Conservation (phyloP, 129 eudicot species). For the Chrysanthemum lavandulifolium region DNA sequence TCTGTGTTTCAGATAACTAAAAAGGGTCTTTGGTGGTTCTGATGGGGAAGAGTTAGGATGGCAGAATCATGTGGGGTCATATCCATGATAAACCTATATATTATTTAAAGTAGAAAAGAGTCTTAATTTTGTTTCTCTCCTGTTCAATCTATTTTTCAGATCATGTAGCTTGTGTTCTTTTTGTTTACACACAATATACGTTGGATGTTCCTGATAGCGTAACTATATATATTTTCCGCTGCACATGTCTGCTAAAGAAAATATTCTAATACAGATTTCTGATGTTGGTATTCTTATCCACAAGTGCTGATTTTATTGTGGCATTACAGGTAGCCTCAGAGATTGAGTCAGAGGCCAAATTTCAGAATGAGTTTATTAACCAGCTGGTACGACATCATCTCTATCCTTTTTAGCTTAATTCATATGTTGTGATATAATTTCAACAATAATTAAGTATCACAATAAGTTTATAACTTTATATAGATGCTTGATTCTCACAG, state of each 20-base stretch:
- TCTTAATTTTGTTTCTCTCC: too few species aligned
- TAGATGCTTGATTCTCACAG: neutral
- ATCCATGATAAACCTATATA: too few species aligned
- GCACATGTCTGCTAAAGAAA: neutral
- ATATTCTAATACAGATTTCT: neutral
- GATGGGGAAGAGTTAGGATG: neutral
- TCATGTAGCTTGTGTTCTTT: too few species aligned
- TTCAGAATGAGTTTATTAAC: constrained; percentile 78
- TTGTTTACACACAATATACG: neutral
- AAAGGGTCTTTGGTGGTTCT: neutral
- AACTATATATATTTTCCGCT: neutral
- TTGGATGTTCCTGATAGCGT: neutral
- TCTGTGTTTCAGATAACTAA: neutral
- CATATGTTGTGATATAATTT: neutral
- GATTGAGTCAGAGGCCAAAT: constrained; percentile 86
- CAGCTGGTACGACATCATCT: constrained; percentile 45
- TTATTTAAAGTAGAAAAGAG: too few species aligned
- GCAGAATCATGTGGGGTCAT: too few species aligned
- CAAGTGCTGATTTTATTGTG: constrained; percentile 3
- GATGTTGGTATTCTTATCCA: neutral
- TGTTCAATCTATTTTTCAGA: too few species aligned
- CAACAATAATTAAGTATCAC: neutral
- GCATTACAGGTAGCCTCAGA: constrained; percentile 86
- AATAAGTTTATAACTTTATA: neutral
- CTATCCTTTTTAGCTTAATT: neutral